Conservation (phyloP, 805 yeast species). For the Starmerella sirachaensis region DNA sequence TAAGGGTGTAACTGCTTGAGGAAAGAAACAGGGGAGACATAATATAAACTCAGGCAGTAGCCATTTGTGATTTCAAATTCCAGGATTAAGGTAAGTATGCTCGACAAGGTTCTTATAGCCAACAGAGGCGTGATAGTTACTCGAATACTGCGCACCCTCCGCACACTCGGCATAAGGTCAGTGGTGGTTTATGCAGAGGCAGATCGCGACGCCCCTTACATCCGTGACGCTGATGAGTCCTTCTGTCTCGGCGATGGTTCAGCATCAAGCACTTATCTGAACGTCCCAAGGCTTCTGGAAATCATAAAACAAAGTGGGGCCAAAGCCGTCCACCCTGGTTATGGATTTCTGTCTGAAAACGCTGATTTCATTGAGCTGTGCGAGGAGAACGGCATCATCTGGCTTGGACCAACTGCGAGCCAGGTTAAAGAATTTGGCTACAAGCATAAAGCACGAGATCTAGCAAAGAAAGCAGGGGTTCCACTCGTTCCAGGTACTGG, state of each 20-base stretch:
- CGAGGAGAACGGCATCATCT: slow-evolving; percentile 26
- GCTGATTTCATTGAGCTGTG: slow-evolving; percentile 27
- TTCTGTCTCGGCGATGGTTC: slow-evolving; percentile 2
- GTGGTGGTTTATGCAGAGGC: slow-evolving; percentile 7
- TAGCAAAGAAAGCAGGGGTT: slow-evolving; percentile 27
- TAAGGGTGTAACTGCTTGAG: too few species aligned
- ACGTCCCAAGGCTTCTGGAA: background rate
- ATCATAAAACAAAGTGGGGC: background rate
- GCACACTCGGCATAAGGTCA: background rate
- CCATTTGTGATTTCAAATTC: too few species aligned
- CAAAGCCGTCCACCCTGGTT: slow-evolving; percentile 41
- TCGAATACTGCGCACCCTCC: slow-evolving; percentile 5
- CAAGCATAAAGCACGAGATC: slow-evolving; percentile 27
- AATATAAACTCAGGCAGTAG: too few species aligned
- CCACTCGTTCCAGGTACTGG: slow-evolving; percentile 26
- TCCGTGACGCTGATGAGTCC: slow-evolving; percentile 2
- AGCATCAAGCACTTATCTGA: slow-evolving; percentile 2
- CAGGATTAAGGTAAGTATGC: too few species aligned
- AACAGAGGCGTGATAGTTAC: slow-evolving; percentile 3
- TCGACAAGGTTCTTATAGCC: slow-evolving; percentile 4
- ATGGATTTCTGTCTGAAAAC: slow-evolving; percentile 43
- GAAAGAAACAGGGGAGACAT: too few species aligned
- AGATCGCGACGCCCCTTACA: slow-evolving; percentile 4
- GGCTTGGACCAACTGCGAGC: slow-evolving; percentile 27
- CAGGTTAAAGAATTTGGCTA: slow-evolving; percentile 30